phyloP scores from a whole-genome alignment of 345 rosid genomes.

The rapeseed (Brassica napus) region DNA sequence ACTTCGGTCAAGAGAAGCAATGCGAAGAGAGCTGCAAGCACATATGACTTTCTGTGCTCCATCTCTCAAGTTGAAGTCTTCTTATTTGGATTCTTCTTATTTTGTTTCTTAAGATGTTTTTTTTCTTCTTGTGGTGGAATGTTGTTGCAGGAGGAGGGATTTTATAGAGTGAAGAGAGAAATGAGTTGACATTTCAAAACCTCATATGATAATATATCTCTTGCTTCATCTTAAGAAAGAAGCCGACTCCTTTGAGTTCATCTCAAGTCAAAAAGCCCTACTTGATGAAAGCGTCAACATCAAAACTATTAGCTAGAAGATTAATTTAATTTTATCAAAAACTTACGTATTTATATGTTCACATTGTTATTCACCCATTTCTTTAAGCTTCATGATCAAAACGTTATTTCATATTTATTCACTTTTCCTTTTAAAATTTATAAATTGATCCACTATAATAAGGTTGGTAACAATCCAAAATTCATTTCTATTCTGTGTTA shows the following conservation, averaged over 20 bases:
- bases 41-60: conserved; percentile 42
- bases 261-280: conserved; percentile 19
- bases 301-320: background rate
- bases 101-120: conserved; percentile 15
- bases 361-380: background rate
- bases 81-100: conserved; percentile 22
- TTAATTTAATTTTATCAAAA: background rate
- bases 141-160: conserved; percentile 3
- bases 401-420: background rate
- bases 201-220: conserved; percentile 29
- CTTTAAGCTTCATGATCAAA: background rate
- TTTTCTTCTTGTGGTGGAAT: conserved; percentile 19
- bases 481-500: background rate
- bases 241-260: conserved; percentile 40
- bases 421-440: background rate
- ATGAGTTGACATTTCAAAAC: conserved; percentile 24
- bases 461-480: background rate
- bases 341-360: background rate
- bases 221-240: conserved; percentile 40
- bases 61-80: conserved; percentile 22
- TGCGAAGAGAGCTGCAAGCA: conserved; percentile 41
- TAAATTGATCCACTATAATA: background rate
- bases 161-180: conserved; percentile 29
- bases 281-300: conserved; percentile 22
- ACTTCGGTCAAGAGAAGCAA: conserved; percentile 42